Base-by-base conservation (phyloP, 1,284 basidiomycete genomes). In the Cutaneotrichosporon sp. region DNA sequence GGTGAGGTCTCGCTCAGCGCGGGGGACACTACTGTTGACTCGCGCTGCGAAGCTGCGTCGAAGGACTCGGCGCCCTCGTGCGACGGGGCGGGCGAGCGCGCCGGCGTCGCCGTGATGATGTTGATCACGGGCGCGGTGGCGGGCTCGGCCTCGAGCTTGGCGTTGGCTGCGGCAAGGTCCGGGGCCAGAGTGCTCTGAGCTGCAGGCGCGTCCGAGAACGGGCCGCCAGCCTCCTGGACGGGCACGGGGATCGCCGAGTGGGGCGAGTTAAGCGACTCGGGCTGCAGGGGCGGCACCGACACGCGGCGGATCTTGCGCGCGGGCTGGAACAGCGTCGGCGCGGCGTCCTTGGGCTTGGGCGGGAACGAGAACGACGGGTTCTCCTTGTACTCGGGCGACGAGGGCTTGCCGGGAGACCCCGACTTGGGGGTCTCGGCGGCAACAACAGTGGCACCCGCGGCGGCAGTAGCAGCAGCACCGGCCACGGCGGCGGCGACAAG, bases 181-280 rank as follows among this genome's bases (percentile, higher is more conserved):
- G 45, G 20, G 5, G 20, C 14, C 45, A 47, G 22, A 9, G 24
- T 14, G 45, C 22, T 27, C 13, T 4, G 22, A 4, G 24, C 45
- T 3, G 27, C 13, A 27, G 25, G 3, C 13, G 27, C 8, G 47
- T 31, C 25, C 24, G 25, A 31, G 47, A 50, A 50, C 27, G 47
- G 47, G 5, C 29, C 22, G 10, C 33, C 51, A 16, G 33, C 34
- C 33, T 24, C 20, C 11, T 31, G 51, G 22, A 25, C 22, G 22
- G 34, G 33, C 11, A 25, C 31, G 13, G 51, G 51, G 34, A 53
- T 53, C 33, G 22, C 20, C 10, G 51, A 20, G 22, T 53, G 51
- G 9, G 51, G 51, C 51, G 51, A 53, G 22, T 53, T 53, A 34
- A 53, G 51, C 20, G 51, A 53, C 22, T 53, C 51, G 22, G 51